These are phyloP conservation scores for Aaosphaeria arxii DNA, from an alignment of 2,329 filamentous ascomycete species.

Conservation along the genomic window DNA sequence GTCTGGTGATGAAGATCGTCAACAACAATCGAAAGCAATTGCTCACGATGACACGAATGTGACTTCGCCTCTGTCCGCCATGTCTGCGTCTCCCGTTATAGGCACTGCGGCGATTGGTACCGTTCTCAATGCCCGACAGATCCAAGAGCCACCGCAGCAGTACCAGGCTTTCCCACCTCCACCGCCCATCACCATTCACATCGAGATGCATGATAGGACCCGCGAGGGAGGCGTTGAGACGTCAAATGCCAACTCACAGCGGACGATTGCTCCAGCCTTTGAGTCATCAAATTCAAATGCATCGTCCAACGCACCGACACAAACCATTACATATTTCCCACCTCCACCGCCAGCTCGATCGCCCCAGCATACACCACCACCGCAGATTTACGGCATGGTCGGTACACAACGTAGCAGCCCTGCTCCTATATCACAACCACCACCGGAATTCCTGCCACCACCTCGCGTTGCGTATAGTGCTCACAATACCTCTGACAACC, in stretches of 20 bases:
- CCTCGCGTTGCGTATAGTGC: constrained; percentile 21
- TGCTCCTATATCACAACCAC: constrained; percentile 11
- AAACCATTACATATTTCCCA: background rate
- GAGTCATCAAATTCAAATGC: background rate
- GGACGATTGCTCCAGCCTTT: background rate
- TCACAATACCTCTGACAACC: constrained; percentile 20
- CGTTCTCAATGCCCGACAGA: constrained; percentile 29
- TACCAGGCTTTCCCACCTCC: constrained; percentile 1
- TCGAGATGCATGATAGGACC: constrained; percentile 8
- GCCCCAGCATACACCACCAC: constrained; percentile 8
- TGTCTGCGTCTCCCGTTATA: constrained; percentile 31
- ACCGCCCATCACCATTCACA: constrained; percentile 26
- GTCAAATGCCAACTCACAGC: background rate
- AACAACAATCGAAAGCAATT: constrained; percentile 8
- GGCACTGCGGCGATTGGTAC: constrained; percentile 30
- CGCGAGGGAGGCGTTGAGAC: background rate
- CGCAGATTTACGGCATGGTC: background rate
- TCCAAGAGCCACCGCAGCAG: constrained; percentile 14
- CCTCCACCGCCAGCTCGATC: background rate
- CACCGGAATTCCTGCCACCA: constrained; percentile 31
- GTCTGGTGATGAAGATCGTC: constrained; percentile 1
- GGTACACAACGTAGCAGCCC: background rate
- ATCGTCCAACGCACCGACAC: background rate
- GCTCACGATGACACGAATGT: constrained; percentile 3
- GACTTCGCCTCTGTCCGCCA: constrained; percentile 23